Base-by-base conservation (phyloP, 176 grass and related monocot genomes). In the Rhipidocladum racemiflorum region DNA sequence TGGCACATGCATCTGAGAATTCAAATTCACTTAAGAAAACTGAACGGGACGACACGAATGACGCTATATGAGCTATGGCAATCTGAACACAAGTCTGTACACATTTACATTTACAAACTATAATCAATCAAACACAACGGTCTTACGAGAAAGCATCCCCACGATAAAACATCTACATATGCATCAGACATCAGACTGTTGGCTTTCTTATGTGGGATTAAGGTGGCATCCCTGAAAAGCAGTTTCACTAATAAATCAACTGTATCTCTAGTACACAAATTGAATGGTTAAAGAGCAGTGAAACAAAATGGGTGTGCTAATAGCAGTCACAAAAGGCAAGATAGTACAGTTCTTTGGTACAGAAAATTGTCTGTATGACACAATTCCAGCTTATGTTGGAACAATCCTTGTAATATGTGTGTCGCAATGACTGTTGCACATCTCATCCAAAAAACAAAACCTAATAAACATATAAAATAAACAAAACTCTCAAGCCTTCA, bases 381-480 rank as follows among this genome's bases (percentile, higher is more conserved):
- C 56, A 71, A 77, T 86, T 89, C 85, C 89, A 91, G 89, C 89
- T 87, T 87, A 84, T 87, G 81, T 91, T 87, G 81, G 89, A 91
- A 84, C 75, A 87, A 25, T 59, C 55, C 63, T 91, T 86, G 81
- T 91, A 83, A 87, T 55, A 70, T 87, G 79, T 90, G 75, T 91
- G 81, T 85, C 76, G 81, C 76, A 87, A 87, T 81, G 81, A 78
- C 67, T 70, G 84, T 76, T 87, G 84, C 85, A 87, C 85, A 87
- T 91, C 89, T 87, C 89, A 91, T 87, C 79, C 76, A n/a, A 87
- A 84, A 87, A 87, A 55, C 81, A 80, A 86, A 64, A 80, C 63
- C 88, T 84, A 91, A 76, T 84, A 83, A 69, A 87, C 49, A n/a
- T n/a, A 91, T 85, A 87, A 84, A 87, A 70, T 84, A 91, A 91